Percentiles rank a stretch among this genome's conserved stretches.
phyloP scores from a whole-genome alignment of 345 rosid genomes.

The Xanthoceras sorbifolium region DNA sequence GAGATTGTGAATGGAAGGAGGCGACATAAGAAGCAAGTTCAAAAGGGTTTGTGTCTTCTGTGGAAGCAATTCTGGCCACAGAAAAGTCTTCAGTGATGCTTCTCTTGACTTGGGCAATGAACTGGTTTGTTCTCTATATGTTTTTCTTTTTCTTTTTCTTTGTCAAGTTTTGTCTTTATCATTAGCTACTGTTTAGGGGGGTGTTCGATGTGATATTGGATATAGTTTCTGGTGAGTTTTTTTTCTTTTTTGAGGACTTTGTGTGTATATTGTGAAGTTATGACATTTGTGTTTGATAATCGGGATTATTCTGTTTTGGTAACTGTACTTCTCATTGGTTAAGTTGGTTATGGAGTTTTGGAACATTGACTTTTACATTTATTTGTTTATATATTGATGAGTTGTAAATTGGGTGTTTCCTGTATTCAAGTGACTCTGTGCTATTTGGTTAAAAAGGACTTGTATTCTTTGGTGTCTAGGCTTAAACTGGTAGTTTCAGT shows the following conservation, averaged over 20 bases:
- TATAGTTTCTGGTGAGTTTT: conserved; percentile 2
- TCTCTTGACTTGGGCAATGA: conserved; percentile 91
- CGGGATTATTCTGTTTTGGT: conserved; percentile 21
- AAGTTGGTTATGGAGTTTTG: conserved; percentile 2
- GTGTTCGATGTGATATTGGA: background rate
- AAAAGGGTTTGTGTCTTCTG: conserved; percentile 88
- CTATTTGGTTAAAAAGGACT: conserved; percentile 15
- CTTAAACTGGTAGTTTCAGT: background rate
- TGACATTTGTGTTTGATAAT: conserved; percentile 18
- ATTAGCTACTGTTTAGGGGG: background rate
- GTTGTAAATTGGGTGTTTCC: conserved; percentile 14
- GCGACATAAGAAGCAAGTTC: conserved; percentile 49
- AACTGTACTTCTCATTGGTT: background rate
- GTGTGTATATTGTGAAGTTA: background rate
- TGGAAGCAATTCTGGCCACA: conserved; percentile 87
- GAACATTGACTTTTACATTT: background rate
- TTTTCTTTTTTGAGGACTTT: conserved; percentile 14
- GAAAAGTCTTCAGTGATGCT: conserved; percentile 85
- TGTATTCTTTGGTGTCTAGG: conserved; percentile 8
- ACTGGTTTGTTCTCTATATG: conserved; percentile 56
- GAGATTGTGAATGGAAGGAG: conserved; percentile 58
- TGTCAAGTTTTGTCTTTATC: conserved; percentile 11
- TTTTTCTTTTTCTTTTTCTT: conserved; percentile 15
- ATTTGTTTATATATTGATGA: background rate
- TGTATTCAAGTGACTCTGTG: background rate